phyloP scores from a whole-genome alignment of 768 basidiomycete species.

The Termitomyces sp. region DNA sequence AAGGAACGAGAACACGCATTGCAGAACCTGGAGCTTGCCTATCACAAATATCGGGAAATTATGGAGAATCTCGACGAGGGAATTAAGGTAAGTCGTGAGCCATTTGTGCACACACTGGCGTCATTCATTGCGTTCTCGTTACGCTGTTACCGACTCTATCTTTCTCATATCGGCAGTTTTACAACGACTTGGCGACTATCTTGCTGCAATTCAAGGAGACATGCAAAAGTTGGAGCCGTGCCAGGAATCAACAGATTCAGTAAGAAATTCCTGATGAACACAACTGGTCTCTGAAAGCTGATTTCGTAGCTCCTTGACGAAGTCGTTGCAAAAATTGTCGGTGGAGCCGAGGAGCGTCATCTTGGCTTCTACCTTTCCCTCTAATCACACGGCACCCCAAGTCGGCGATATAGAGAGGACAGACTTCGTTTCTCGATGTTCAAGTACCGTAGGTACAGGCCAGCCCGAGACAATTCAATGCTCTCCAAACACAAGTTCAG shows the following conservation, averaged over 20 bases:
- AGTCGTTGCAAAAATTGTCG: conserved; percentile 31
- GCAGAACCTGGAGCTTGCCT: conserved; percentile 78
- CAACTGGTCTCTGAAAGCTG: not conserved
- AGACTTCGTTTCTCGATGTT: not conserved
- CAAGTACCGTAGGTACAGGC: not conserved
- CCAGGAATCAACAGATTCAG: conserved; percentile 72
- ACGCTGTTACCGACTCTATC: not conserved
- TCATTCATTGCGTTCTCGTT: not conserved
- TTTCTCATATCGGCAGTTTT: conserved; percentile 52
- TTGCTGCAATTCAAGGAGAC: conserved; percentile 69
- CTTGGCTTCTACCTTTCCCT: not conserved
- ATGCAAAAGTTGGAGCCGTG: conserved; percentile 70
- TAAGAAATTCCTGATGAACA: conserved; percentile 28
- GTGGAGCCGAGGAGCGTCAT: not conserved
- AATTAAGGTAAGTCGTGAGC: conserved; percentile 50
- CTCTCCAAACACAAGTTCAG: not conserved
- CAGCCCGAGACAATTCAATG: not conserved
- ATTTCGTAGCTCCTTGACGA: conserved; percentile 33
- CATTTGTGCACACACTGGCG: not conserved
- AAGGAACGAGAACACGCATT: conserved; percentile 79
- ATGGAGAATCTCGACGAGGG: conserved; percentile 84
- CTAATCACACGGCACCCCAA: not conserved
- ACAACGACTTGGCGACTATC: conserved; percentile 77
- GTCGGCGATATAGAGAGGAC: not conserved
- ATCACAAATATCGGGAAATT: conserved; percentile 86